Evolutionary conservation across 202 grass and related monocot species (phyloP), one percentile per base, ranked within the genome.

Genomic region (Bolboschoenoplectus hybrid): DNA sequence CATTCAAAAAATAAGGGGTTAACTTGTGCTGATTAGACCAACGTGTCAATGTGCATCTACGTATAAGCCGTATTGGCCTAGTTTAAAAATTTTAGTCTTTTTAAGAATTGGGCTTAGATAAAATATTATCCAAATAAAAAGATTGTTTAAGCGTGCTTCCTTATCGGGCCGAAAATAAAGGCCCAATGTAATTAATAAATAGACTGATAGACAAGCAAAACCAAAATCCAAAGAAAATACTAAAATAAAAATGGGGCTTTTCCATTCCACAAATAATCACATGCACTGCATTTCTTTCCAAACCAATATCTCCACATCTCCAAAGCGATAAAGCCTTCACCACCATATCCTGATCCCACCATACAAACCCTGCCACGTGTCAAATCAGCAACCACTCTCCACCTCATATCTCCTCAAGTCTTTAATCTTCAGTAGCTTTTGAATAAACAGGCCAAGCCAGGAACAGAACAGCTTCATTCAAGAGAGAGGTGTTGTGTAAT

Each of bases 291-390:
- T 69, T 73, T 52, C 12, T 66, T 82, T 63, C 19, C 80, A 43
- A 46, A 16, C 32, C 52, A 50, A 82, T 82, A 82, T 65, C 58
- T 50, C 16, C 26, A 34, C 58, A 51, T 66, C 81, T 77, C 71
- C 5, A 70, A 65, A 57, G 61, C 53, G 90, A 92, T 92, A 92
- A 85, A 44, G 88, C 72, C 51, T 6, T 1, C 79, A 35, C 74
- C 8, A 46, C 74, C 66, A 68, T 87, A 92, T 87, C 90, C 61
- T 17, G 17, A 46, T 26, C 65, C 14, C 6, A 20, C 87, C 89
- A 88, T 51, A 74, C 58, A 35, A 4, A 1, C 0, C 16, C 7
- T 5, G 50, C 87, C 89, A 87, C 87, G 87, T 93, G 89, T 89
- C 82, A 4, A 5, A 45, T 0, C 17, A 32, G 39, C 82, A 50